Percentiles rank a stretch among this genome's conserved stretches.
These are phyloP conservation scores for Hansenula sp. DNA, from an alignment of 1,139 yeast genomes.

Conservation along the genomic window DNA sequence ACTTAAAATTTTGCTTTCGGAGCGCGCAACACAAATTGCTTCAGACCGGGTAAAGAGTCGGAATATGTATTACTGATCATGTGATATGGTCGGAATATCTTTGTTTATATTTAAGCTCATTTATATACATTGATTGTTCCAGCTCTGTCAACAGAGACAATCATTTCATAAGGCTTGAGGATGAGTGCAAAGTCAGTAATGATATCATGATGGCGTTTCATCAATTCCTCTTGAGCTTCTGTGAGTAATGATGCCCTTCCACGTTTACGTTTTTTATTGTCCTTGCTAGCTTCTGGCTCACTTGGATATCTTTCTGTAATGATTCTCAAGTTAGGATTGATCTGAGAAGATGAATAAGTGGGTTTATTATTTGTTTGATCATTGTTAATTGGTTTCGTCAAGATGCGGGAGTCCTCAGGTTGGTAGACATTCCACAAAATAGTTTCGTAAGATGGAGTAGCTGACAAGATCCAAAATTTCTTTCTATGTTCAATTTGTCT, in stretches of 20 bases:
- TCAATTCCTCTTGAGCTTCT: slow-evolving; percentile 31
- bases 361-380: slow-evolving; percentile 12
- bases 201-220: slow-evolving; percentile 42
- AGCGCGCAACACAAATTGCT: neutral
- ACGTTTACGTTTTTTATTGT: slow-evolving; percentile 18
- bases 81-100: neutral
- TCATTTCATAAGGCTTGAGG: slow-evolving; percentile 52
- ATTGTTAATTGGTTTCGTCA: slow-evolving; percentile 26
- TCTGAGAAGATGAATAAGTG: slow-evolving; percentile 30
- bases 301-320: slow-evolving; percentile 26
- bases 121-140: slow-evolving; percentile 59
- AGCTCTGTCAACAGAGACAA: slow-evolving; percentile 57
- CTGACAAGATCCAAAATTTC: slow-evolving; percentile 23
- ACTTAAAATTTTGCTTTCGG: neutral
- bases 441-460: slow-evolving; percentile 36
- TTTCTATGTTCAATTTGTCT: slow-evolving; percentile 17
- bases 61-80: neutral
- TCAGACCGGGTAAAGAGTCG: neutral
- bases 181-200: slow-evolving; percentile 46
- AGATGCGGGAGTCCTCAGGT: slow-evolving; percentile 35
- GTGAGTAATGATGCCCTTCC: slow-evolving; percentile 24
- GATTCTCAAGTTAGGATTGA: slow-evolving; percentile 30
- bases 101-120: slow-evolving; percentile 17
- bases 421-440: slow-evolving; percentile 44
- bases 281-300: slow-evolving; percentile 9